Evolutionary conservation across 148 eudicot species (phyloP).

Genomic region (Chenopodium berlandieri): DNA sequence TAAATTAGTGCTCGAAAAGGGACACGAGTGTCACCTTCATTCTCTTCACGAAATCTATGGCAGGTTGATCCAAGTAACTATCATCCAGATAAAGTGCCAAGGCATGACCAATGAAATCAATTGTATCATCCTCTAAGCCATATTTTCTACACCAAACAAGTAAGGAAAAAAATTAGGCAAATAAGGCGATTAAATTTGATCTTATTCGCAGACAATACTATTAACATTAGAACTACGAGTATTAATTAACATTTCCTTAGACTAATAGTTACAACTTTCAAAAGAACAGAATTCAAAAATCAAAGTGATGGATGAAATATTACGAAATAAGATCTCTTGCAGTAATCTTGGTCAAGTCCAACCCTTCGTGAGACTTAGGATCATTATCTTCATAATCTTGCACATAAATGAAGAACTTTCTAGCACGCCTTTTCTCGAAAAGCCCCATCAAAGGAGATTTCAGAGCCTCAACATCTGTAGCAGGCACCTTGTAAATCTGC

Average conservation of each 20-base stretch:
- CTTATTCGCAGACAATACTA: not conserved
- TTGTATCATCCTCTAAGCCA: slow-evolving; percentile 78
- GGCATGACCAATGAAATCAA: slow-evolving; percentile 85
- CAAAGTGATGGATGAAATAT: slow-evolving; percentile 1
- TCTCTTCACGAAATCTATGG: slow-evolving; percentile 69
- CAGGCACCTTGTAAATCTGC: slow-evolving; percentile 87
- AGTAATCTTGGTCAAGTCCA: slow-evolving; percentile 60
- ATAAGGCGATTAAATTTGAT: not conserved
- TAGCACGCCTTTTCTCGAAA: slow-evolving; percentile 73
- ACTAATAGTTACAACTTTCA: not conserved
- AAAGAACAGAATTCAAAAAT: not conserved
- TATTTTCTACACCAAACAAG: slow-evolving; percentile 51
- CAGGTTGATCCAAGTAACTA: slow-evolving; percentile 69
- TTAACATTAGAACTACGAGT: not conserved
- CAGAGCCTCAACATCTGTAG: slow-evolving; percentile 84
- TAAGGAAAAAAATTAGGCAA: not conserved
- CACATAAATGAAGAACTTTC: slow-evolving; percentile 79
- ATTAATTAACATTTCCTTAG: too few relatives aligned
- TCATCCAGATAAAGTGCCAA: slow-evolving; percentile 67
- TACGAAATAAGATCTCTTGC: slow-evolving; percentile 73
- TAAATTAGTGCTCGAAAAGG: not conserved
- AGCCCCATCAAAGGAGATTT: slow-evolving; percentile 80
- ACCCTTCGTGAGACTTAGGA: slow-evolving; percentile 74
- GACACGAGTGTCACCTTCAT: slow-evolving; percentile 46
- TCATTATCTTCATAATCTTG: slow-evolving; percentile 80